Percentiles rank a stretch among this genome's conserved stretches.
Evolutionary conservation across 352 stramenopile species (phyloP).

Genomic region (Thalassiosira tumida): DNA sequence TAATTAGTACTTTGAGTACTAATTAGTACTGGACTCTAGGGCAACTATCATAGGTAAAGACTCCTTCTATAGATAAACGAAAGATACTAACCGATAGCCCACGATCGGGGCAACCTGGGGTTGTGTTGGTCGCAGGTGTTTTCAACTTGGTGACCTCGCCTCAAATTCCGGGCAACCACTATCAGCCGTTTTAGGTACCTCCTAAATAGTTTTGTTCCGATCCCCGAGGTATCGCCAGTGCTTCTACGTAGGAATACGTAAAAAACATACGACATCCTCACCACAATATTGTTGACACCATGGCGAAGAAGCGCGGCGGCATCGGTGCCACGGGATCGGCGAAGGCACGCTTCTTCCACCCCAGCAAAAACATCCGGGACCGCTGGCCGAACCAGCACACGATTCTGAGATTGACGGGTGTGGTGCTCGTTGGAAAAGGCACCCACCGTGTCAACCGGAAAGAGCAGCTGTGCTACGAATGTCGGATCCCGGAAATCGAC

Average conservation of each 20-base stretch:
- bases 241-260: conserved; percentile 37
- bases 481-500: conserved; percentile 29
- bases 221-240: not conserved
- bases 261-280: not conserved
- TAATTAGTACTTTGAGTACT: conserved; percentile 13
- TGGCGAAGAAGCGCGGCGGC: conserved; percentile 19
- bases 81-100: not conserved
- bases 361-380: not conserved
- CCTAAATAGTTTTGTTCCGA: conserved; percentile 16
- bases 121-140: conserved; percentile 21
- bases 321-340: conserved; percentile 8
- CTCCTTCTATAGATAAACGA: not conserved
- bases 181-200: conserved; percentile 4
- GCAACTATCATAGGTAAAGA: not conserved
- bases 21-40: conserved; percentile 10
- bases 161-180: conserved; percentile 21
- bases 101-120: not conserved
- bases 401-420: not conserved
- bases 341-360: conserved; percentile 21
- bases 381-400: conserved; percentile 2
- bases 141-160: conserved; percentile 16
- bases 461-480: conserved; percentile 16
- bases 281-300: not conserved
- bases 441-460: conserved; percentile 3
- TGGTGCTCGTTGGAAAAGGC: conserved; percentile 2